Evolutionary conservation across 441 rosid genomes (phyloP), one percentile per base, ranked within the genome.

Genomic region (Bruguiera hainesii): DNA sequence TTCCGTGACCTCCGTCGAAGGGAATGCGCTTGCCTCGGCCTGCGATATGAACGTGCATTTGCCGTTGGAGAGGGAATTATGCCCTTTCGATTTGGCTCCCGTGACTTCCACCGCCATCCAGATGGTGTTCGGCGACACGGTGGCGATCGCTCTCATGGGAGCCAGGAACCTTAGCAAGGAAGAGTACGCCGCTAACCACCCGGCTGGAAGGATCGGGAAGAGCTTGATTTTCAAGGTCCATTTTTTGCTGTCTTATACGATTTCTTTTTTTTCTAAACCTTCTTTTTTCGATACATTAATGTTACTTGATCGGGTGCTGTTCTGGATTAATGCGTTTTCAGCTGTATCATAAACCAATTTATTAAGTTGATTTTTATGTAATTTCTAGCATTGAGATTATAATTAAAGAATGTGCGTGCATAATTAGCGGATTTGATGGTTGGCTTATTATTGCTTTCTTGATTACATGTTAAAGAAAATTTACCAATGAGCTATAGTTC

Each of bases 101-200:
- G 98, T 90, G 15, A 95, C 98, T 4, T 94, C 99, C 11, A 91
- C 93, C n/a, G 98, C 97, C 55, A 91, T 92, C 31, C 98, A 95
- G 82, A 95, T 95, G 96, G 89, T 95, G 21, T 95, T 95, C 30
- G 99, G 99, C 60, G 98, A 92, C 78, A 90, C 98, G 6, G 92
- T 95, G 46, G 96, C 99, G 35, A 87, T 91, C 56, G 99, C 99
- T 0, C 86, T 95, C 64, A 90, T 95, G 98, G 91, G 78, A 0
- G 97, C 99, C 11, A 81, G 86, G 80, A 91, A 87, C 80, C 79
- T 95, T 67, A 79, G 81, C 13, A 91, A 75, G 80, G 96, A 91
- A 13, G 87, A 85, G 69, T 95, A 95, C 60, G 98, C 97, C 1
- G 68, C 95, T 26, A 95, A 92, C 81, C 97, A 95, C 74, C 99